Percentiles rank a stretch among this genome's conserved stretches.
These are phyloP conservation scores for Vinca minor DNA, from an alignment of 257 asterid species.

Conservation along the genomic window DNA sequence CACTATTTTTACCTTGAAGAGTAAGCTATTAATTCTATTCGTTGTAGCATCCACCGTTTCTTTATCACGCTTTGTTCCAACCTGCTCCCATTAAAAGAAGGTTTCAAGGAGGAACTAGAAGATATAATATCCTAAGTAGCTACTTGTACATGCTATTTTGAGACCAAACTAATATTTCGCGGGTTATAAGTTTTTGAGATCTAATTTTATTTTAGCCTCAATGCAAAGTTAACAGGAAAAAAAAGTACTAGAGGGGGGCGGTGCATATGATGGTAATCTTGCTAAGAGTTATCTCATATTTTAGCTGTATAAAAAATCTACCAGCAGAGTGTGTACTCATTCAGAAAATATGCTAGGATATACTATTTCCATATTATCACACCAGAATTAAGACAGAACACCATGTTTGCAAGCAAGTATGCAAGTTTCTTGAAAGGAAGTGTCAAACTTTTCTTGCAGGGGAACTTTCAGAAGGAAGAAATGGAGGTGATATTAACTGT, in stretches of 20 bases:
- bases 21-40: slow-evolving; percentile 61
- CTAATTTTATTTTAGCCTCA: neutral
- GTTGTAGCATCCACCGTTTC: slow-evolving; percentile 53
- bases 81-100: slow-evolving; percentile 37
- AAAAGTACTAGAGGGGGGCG: no score
- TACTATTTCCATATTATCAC: neutral
- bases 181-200: neutral
- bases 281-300: neutral
- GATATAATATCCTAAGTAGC: neutral
- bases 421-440: neutral
- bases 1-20: slow-evolving; percentile 48
- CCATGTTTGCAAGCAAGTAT: neutral
- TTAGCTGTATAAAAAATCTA: neutral
- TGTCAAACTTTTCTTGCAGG: neutral
- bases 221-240: neutral
- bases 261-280: no score
- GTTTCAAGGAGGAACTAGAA: neutral
- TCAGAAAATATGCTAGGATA: neutral
- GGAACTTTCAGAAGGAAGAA: neutral
- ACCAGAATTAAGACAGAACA: neutral
- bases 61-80: slow-evolving; percentile 71
- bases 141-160: neutral
- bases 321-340: neutral
- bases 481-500: neutral
- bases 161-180: neutral